Evolutionary conservation across 1,284 basidiomycete species (phyloP), one percentile per base, ranked within the genome.

Genomic region (Ustilago crameri): DNA sequence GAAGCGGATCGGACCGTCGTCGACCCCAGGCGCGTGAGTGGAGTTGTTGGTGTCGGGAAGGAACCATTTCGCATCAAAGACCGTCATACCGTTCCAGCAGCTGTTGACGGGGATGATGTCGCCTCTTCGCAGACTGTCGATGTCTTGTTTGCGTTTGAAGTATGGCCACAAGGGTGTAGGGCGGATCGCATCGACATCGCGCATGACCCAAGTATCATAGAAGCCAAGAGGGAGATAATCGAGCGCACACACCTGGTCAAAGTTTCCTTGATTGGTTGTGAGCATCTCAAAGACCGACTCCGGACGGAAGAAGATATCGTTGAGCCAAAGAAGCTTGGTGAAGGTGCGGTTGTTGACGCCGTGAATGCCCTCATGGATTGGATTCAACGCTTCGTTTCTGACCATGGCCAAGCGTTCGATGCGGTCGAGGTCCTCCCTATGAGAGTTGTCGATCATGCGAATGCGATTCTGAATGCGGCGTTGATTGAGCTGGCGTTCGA

Each of bases 31-130:
- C 70, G 47, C 85, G 66, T 60, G 84, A 18, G 12, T 22, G 7
- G 37, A 17, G 27, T 38, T 12, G n/a, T 32, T 40, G 20, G 37
- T 18, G 7, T 37, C n/a, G 12, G 49, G 56, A 24, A 56, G 50
- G 61, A 87, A 78, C 23, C 87, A 86, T 35, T 85, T 86, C 0
- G 87, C 85, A 22, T 80, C 74, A 74, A 88, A 86, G 2, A 84
- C 85, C 32, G 86, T 85, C 59, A 87, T 87, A 26, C 88, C 88
- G 77, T 89, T 89, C 88, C 88, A 89, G 81, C 88, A 89, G 1
- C 86, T 75, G 50, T 87, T 86, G 5, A 88, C 87, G 7, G 85
- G 85, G 86, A 83, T 24, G 5, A 40, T 12, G 3, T 65, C 56
- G 42, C 63, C 63, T 43, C 32, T 55, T 18, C 63, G 55, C 48